Base-by-base conservation (phyloP, 2,329 filamentous ascomycete species). In the Arthroderma sp. region DNA sequence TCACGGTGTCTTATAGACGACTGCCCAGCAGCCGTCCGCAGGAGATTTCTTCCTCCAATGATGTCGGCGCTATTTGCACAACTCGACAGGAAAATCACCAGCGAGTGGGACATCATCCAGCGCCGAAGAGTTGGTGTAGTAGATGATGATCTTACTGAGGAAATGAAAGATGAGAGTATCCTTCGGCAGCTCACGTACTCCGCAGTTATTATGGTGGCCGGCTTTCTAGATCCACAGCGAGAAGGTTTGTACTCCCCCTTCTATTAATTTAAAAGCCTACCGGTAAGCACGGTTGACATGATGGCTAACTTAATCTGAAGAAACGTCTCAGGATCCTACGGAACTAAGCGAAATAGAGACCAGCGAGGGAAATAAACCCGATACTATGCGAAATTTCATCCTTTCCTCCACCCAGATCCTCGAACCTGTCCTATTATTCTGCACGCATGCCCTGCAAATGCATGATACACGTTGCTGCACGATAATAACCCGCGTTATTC, bases 81-180 rank as follows among this genome's bases (percentile, higher is more conserved):
- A 64, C 85, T 96, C 70, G 89, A 97, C 67, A 76, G 79, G 41
- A 97, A 97, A 73, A 87, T 97, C 61, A 87, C 83, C 35, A 78
- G 81, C 0, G 91, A 97, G 69, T 98, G 93, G 93, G 82, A 85
- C 60, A 82, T 82, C 62, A 82, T 96, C 58, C 81, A 84, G 59
- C 65, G 77, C 68, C 64, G 73, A 65, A 66, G 76, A 67, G 75
- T 83, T 11, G 79, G 81, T 43, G 80, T 84, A 1, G 84, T 84
- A 2, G 84, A 85, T 19, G 88, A 91, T 57, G 87, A 88, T 59
- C 75, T 98, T 56, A 88, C 87, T 1, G 90, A 96, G 63, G 93
- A 98, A 74, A 98, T 98, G 93, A 95, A 96, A 72, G 85, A 88
- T 5, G 93, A 98, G 70, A 97, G 91, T 67, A 94, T 98, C 31